Conservation (phyloP, 208 protist species). For the Crithidia brevicula region DNA sequence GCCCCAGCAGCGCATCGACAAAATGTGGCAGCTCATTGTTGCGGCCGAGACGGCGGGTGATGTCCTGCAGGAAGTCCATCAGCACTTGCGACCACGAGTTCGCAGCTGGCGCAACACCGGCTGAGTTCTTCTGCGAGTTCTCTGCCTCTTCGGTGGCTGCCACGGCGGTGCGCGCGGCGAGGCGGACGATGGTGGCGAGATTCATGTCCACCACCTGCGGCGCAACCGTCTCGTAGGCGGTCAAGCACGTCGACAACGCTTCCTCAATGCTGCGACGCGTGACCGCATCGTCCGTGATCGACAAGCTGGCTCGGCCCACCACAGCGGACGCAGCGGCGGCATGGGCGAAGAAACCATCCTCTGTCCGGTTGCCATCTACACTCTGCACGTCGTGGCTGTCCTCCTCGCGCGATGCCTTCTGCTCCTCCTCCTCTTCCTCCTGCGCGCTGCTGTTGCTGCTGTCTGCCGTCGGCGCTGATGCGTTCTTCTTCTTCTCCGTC, state of each 20-base stretch:
- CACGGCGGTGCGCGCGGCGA: constrained; percentile 53
- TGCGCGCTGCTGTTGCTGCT: constrained; percentile 2
- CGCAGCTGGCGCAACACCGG: too few species aligned
- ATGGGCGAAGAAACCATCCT: constrained; percentile 23
- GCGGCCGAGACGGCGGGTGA: constrained; percentile 52
- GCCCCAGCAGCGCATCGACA: constrained; percentile 53
- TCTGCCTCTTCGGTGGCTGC: constrained; percentile 1
- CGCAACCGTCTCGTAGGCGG: constrained; percentile 86
- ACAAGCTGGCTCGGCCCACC: constrained; percentile 32
- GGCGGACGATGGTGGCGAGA: constrained; percentile 70
- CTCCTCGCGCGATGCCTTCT: background rate
- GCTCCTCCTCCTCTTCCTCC: background rate
- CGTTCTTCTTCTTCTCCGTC: too few species aligned
- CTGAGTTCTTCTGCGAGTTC: background rate
- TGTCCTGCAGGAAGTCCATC: constrained; percentile 53
- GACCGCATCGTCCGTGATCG: background rate
- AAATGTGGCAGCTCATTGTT: constrained; percentile 78
- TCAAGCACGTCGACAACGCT: constrained; percentile 70
- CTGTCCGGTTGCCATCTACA: constrained; percentile 15
- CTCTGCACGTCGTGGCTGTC: background rate
- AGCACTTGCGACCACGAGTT: constrained; percentile 25
- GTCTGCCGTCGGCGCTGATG: too few species aligned
- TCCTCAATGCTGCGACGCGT: constrained; percentile 33
- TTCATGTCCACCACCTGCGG: constrained; percentile 89
- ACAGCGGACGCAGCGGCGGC: constrained; percentile 15